Percentiles rank a stretch among this genome's conserved stretches.
Conservation (phyloP, 2,329 filamentous ascomycete genomes). For the Alternaria longipes region DNA sequence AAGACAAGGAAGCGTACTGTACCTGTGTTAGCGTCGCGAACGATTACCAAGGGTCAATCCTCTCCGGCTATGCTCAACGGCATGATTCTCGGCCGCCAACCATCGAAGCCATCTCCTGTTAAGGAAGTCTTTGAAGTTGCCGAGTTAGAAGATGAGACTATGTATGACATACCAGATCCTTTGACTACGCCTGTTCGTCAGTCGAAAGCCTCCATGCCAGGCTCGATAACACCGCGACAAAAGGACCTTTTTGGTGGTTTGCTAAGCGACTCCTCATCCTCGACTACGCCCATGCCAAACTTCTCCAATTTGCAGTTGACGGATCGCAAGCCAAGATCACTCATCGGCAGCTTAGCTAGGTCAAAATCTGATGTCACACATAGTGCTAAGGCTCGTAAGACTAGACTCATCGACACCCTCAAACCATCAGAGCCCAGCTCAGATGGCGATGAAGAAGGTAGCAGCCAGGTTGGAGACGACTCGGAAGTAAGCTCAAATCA, state of each 20-base stretch:
- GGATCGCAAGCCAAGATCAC: constrained; percentile 32
- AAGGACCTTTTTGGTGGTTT: constrained; percentile 47
- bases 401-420: constrained; percentile 45
- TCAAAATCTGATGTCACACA: constrained; percentile 47
- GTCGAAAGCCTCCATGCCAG: constrained; percentile 24
- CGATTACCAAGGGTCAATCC: constrained; percentile 41
- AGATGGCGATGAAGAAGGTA: constrained; percentile 35
- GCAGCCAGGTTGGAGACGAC: constrained; percentile 35
- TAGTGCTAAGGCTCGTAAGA: constrained; percentile 34
- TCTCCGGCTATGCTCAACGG: constrained; percentile 44
- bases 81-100: constrained; percentile 42
- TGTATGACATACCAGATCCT: constrained; percentile 47
- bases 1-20: constrained; percentile 38
- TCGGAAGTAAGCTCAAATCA: not conserved
- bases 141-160: constrained; percentile 42
- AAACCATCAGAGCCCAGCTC: constrained; percentile 37
- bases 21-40: constrained; percentile 24
- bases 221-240: constrained; percentile 50
- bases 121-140: constrained; percentile 23
- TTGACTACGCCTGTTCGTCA: constrained; percentile 31
- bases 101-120: constrained; percentile 25
- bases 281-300: constrained; percentile 43
- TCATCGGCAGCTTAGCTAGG: constrained; percentile 35
- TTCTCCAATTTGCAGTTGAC: constrained; percentile 44
- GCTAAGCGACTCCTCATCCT: constrained; percentile 38